These are phyloP conservation scores for Zalaria obscura DNA, from an alignment of 2,329 filamentous ascomycete genomes.

Conservation along the genomic window DNA sequence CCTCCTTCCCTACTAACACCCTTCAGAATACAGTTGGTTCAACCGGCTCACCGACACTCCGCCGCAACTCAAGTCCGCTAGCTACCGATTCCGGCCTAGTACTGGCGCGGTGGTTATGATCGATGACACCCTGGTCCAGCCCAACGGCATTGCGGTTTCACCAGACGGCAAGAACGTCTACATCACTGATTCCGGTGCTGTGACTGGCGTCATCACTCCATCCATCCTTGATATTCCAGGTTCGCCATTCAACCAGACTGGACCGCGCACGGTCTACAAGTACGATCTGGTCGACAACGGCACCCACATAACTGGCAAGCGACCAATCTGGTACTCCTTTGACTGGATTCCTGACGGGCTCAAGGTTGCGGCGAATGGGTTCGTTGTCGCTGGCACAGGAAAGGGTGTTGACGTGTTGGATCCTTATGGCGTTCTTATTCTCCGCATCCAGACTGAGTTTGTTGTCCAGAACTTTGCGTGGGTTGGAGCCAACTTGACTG, in stretches of 20 bases:
- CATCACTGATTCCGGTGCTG: constrained; percentile 26
- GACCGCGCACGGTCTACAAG: constrained; percentile 22
- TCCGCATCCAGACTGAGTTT: constrained; percentile 29
- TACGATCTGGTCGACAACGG: constrained; percentile 23
- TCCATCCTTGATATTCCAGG: constrained; percentile 12
- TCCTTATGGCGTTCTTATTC: constrained; percentile 20
- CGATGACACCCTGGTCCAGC: constrained; percentile 26
- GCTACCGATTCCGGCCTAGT: constrained; percentile 27
- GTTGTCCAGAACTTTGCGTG: constrained; percentile 31
- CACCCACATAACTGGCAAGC: constrained; percentile 21
- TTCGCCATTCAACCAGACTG: constrained; percentile 17
- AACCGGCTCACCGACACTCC: constrained; percentile 15
- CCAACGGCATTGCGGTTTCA: constrained; percentile 32
- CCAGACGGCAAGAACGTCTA: constrained; percentile 31
- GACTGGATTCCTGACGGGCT: constrained; percentile 28
- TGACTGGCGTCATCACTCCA: constrained; percentile 11
- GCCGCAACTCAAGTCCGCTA: constrained; percentile 16
- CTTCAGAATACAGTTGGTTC: constrained; percentile 19
- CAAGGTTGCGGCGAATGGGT: constrained; percentile 27
- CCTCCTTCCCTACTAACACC: constrained; percentile 1
- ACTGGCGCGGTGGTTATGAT: constrained; percentile 27
- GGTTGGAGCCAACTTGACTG: constrained; percentile 23
- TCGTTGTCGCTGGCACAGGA: constrained; percentile 24
- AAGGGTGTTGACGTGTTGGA: constrained; percentile 27
- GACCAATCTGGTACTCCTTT: constrained; percentile 24